Evolutionary conservation across 495 filamentous ascomycete species (phyloP), one percentile per base, ranked within the genome.

Genomic region (Durotheca rogersii): DNA sequence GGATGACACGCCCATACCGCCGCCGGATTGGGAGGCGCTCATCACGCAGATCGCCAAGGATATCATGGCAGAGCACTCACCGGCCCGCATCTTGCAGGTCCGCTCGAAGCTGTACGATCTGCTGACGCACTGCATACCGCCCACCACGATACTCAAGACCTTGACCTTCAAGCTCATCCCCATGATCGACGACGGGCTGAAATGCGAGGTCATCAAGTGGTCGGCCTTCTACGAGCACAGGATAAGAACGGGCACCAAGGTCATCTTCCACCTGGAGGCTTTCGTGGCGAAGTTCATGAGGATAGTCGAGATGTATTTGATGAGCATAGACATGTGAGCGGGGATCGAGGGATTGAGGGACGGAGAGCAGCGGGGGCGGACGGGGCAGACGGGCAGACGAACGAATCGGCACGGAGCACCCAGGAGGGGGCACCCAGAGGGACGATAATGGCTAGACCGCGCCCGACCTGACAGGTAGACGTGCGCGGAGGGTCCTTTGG

Each of bases 241-340:
- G 51, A 87, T 96, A 65, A 85, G 85, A 53, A 81, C 87, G 53
- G 93, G 93, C 30, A 92, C 74, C 72, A 98, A 98, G 80, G 85
- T 91, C 17, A 96, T 98, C 36, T 98, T 98, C 68, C 93, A 98
- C 58, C 78, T 98, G 0, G 93, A 98, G 73, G 93, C 93, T 16
- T 98, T 97, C 71, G 92, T 98, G 25, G 92, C 94, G 20, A 96
- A 95, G 73, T 92, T 95, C 66, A 96, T 98, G 90, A 81, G 92
- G 56, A 84, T 98, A 42, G 80, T 92, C 43, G 93, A 98, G 75
- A 91, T 89, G 64, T 89, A 88, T 66, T 67, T 92, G 27, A 95
- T 95, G 89, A 88, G 84, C 33, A 92, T 96, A 81, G 92, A 94
- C 15, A 67, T 77, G 67, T 77, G 50, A 68, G 29, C 23, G 35